Evolutionary conservation across 2,329 filamentous ascomycete genomes (phyloP).

Genomic region (Penicillium aurantiogriseum): DNA sequence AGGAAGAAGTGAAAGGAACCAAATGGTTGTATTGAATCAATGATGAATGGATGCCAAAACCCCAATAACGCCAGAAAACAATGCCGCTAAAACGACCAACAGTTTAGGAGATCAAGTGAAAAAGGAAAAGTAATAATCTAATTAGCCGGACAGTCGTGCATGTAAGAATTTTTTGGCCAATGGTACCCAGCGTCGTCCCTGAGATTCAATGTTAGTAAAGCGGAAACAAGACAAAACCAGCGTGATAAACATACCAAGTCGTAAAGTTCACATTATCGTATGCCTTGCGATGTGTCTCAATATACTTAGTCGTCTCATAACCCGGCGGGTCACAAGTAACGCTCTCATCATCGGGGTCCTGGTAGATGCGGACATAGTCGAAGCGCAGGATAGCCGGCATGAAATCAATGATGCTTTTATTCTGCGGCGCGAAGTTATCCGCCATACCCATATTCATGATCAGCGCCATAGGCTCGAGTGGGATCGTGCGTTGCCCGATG

Average conservation of each 20-base stretch:
- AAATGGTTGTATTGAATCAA: not conserved
- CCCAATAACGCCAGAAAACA: slow-evolving; percentile 27
- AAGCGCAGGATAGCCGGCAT: slow-evolving; percentile 66
- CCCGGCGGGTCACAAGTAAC: slow-evolving; percentile 67
- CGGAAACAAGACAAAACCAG: not conserved
- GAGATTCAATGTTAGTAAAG: not conserved
- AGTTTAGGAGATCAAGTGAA: slow-evolving; percentile 1
- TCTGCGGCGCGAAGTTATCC: slow-evolving; percentile 61
- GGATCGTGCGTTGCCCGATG: slow-evolving; percentile 63
- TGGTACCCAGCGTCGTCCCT: slow-evolving; percentile 52
- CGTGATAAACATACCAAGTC: slow-evolving; percentile 50
- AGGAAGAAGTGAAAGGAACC: not conserved
- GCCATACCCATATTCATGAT: slow-evolving; percentile 72
- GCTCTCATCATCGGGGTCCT: slow-evolving; percentile 57
- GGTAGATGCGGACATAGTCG: slow-evolving; percentile 70
- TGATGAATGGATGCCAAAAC: slow-evolving; percentile 12
- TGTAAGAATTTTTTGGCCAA: slow-evolving; percentile 62
- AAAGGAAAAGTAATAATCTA: slow-evolving; percentile 3
- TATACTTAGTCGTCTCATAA: slow-evolving; percentile 67
- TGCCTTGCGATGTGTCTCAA: slow-evolving; percentile 58
- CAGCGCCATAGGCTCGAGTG: slow-evolving; percentile 65
- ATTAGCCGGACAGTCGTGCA: slow-evolving; percentile 53
- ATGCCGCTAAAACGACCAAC: slow-evolving; percentile 29
- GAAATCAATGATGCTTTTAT: slow-evolving; percentile 55
- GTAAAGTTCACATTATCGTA: slow-evolving; percentile 66